Evolutionary conservation across 2,329 filamentous ascomycete species (phyloP).

Genomic region (Colletotrichum navitas): DNA sequence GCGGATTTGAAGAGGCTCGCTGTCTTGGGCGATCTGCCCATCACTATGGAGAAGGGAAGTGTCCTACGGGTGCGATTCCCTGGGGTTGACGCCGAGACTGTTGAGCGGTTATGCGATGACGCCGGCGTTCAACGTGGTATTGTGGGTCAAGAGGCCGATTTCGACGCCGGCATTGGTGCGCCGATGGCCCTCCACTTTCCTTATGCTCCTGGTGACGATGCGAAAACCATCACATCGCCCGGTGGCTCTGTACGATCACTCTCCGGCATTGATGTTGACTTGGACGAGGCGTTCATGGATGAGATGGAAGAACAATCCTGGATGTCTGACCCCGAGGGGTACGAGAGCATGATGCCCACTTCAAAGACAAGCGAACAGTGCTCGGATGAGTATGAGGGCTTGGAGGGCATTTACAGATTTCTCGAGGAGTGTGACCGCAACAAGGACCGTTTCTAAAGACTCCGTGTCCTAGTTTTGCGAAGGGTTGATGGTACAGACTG

Average conservation of each 20-base stretch:
- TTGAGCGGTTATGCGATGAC: constrained; percentile 88
- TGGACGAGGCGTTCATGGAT: constrained; percentile 55
- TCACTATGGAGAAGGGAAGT: constrained; percentile 74
- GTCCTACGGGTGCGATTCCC: constrained; percentile 88
- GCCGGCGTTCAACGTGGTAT: constrained; percentile 85
- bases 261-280: constrained; percentile 52
- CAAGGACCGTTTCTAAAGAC: constrained; percentile 49
- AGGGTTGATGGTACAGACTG: constrained; percentile 8
- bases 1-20: constrained; percentile 85
- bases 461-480: neutral
- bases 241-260: constrained; percentile 62
- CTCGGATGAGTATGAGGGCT: constrained; percentile 65
- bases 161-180: constrained; percentile 75
- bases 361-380: constrained; percentile 56
- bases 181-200: constrained; percentile 86
- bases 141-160: constrained; percentile 81
- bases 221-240: constrained; percentile 58
- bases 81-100: constrained; percentile 85
- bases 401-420: constrained; percentile 70
- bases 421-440: constrained; percentile 68
- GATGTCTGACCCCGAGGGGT: constrained; percentile 62
- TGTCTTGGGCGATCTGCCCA: constrained; percentile 83
- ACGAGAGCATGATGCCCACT: constrained; percentile 62
- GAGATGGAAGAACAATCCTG: constrained; percentile 62
- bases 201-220: constrained; percentile 74